Conservation (phyloP, 352 stramenopile genomes). For the Phytophthora pseudosyringae region DNA sequence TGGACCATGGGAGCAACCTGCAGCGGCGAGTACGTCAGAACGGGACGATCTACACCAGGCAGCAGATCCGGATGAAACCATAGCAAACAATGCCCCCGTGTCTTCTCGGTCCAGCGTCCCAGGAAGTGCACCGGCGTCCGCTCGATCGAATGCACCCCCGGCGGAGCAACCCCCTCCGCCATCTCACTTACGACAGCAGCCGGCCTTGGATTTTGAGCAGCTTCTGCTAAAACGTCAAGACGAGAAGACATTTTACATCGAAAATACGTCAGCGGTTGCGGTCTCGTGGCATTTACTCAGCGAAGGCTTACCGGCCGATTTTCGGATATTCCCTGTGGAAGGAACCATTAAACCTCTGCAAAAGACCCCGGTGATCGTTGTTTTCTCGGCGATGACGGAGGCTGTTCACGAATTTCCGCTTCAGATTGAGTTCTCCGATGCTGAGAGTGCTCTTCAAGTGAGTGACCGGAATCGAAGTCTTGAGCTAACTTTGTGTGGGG, state of each 20-base stretch:
- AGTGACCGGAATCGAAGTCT: slow-evolving; percentile 44
- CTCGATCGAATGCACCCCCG: slow-evolving; percentile 25
- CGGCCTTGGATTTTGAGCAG: slow-evolving; percentile 91
- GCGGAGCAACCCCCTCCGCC: slow-evolving; percentile 2
- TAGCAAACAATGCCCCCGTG: slow-evolving; percentile 16
- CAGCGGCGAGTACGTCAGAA: slow-evolving; percentile 60
- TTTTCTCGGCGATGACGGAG: slow-evolving; percentile 76
- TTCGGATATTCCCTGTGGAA: slow-evolving; percentile 76
- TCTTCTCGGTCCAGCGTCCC: slow-evolving; percentile 29
- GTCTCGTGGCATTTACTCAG: slow-evolving; percentile 71
- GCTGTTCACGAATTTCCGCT: slow-evolving; percentile 69
- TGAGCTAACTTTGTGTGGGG: slow-evolving; percentile 62
- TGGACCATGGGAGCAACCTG: slow-evolving; percentile 87
- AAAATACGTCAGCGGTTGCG: slow-evolving; percentile 82
- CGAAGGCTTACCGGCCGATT: slow-evolving; percentile 53
- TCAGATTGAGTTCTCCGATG: slow-evolving; percentile 85
- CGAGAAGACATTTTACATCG: slow-evolving; percentile 87
- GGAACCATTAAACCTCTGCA: slow-evolving; percentile 81
- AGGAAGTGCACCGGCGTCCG: slow-evolving; percentile 21
- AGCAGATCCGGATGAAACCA: slow-evolving; percentile 8
- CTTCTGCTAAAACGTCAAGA: slow-evolving; percentile 90
- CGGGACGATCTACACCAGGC: slow-evolving; percentile 20
- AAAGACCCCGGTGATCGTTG: slow-evolving; percentile 60
- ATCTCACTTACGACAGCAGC: slow-evolving; percentile 11
- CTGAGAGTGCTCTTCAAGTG: slow-evolving; percentile 62